Evolutionary conservation across 139 green algal species (phyloP), one percentile per base, ranked within the genome.

Genomic region (Chlorella sp.): DNA sequence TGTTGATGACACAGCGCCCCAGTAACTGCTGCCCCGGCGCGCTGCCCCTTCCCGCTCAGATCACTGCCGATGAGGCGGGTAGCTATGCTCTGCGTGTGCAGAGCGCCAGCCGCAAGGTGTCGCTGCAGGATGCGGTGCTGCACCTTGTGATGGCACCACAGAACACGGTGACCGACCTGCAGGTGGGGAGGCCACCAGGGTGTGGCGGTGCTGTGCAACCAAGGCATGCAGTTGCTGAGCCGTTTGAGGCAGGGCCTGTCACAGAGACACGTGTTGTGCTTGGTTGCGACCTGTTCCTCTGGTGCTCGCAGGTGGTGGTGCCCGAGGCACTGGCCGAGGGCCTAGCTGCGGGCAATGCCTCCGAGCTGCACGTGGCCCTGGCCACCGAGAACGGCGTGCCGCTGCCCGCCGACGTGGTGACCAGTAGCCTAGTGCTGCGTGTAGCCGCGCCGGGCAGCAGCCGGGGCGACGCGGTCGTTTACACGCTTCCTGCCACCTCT

Each of bases 51-150:
- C n/a, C n/a, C n/a, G n/a, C n/a, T n/a, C n/a, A n/a, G n/a, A n/a
- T n/a, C n/a, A n/a, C 71, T 7, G 88, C 87, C 8, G 83, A 89
- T 1, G 45, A 45, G 41, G 42, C 79, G 14, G 90, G 90, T 43
- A 51, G 63, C 33, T 94, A 88, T 59, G 61, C 77, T 14, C 73
- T 94, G 35, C 74, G 71, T 0, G 68, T 83, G 50, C 63, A 63
- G 41, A 77, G 61, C 3, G 78, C 67, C 8, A 83, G 64, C 21
- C 77, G 88, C 46, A 91, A 92, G 82, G 80, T 83, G n/a, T 33
- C 79, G 43, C 72, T 90, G 60, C 40, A 72, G 38, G 80, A 87
- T 12, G 86, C 64, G 11, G 58, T 76, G 48, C 46, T 88, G 43
- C 73, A 74, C n/a, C 68, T 91, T 19, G 50, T 82, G 51, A 74